Base-by-base conservation (phyloP, 169 alveolate species). In the Plasmodium fragile region DNA sequence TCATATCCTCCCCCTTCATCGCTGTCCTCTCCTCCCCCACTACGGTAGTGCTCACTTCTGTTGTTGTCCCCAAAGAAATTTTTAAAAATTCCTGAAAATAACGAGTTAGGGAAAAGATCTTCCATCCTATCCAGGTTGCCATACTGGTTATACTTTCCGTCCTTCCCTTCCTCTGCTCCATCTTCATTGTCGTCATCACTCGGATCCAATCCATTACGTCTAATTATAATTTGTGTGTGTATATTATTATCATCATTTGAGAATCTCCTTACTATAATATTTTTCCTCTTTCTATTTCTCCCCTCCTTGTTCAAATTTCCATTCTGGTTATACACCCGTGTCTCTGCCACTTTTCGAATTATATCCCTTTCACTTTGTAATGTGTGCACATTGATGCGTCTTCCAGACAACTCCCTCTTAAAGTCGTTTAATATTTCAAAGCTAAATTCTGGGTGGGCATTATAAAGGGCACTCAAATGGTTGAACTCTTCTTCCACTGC, bases 211-310 rank as follows among this genome's bases (percentile, higher is more conserved):
- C 90, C 90, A 89, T 55, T 65, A 1, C 94, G 41, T 41, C 94
- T 65, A 22, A 90, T 90, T 4, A 90, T 90, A 4, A 90, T 90
- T 69, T 90, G 94, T 80, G 94, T 90, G 73, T 90, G 94, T 5
- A 90, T 39, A 65, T 80, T 80, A 45, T 90, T 90, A 49, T 39
- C 92, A 69, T 90, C 94, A 81, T 90, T 81, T 30, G 94, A 11
- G 52, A 41, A 90, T 80, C 83, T 59, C 59, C 94, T 43, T 7
- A 90, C 92, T 0, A 90, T 90, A 2, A 90, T 71, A 65, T 90
- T 90, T 80, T 49, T 90, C 79, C 83, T 43, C 39, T 30, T 79
- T 69, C 25, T 87, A 39, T 87, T 87, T 53, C 81, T 87, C 10
- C 65, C n/a, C 30, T 59, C 80, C 13, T 82, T 53, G 4, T 78